phyloP scores from a whole-genome alignment of 805 yeast genomes.

The Tetrapisispora fleetii region DNA sequence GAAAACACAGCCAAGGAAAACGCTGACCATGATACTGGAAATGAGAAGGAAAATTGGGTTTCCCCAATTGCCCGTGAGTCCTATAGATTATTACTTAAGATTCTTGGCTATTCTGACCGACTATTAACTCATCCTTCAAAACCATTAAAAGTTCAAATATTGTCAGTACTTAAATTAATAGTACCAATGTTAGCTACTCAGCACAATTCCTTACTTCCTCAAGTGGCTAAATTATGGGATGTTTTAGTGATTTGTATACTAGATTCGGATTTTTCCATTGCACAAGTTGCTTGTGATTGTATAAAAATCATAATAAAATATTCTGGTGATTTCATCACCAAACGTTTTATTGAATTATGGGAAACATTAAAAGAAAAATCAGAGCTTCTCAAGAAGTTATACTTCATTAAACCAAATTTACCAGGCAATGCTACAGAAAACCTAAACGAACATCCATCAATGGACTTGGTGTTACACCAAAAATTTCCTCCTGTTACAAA shows the following conservation, averaged over 20 bases:
- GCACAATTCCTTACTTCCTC: conserved; percentile 23
- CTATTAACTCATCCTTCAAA: conserved; percentile 58
- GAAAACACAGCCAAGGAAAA: conserved; percentile 13
- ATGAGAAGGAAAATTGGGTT: conserved; percentile 43
- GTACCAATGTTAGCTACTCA: conserved; percentile 47
- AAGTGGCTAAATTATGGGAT: conserved; percentile 27
- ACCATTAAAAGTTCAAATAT: conserved; percentile 44
- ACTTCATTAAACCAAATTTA: not conserved
- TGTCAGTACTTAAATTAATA: conserved; percentile 37
- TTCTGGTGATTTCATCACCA: conserved; percentile 21
- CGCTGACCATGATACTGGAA: conserved; percentile 4
- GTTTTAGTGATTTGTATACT: conserved; percentile 13
- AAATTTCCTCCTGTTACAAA: conserved; percentile 18
- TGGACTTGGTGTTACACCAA: not conserved
- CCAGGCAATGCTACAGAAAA: not conserved
- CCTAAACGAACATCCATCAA: not conserved
- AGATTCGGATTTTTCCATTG: conserved; percentile 17
- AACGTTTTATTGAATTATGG: conserved; percentile 25
- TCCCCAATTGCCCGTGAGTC: conserved; percentile 55
- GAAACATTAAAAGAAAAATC: conserved; percentile 10
- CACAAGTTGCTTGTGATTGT: conserved; percentile 17
- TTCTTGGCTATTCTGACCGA: conserved; percentile 61
- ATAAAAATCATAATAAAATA: conserved; percentile 12
- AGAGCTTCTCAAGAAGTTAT: conserved; percentile 8
- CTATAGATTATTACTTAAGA: conserved; percentile 49